Evolutionary conservation across 2,329 filamentous ascomycete species (phyloP), one percentile per base, ranked within the genome.

Genomic region (Botrytis paeoniae): DNA sequence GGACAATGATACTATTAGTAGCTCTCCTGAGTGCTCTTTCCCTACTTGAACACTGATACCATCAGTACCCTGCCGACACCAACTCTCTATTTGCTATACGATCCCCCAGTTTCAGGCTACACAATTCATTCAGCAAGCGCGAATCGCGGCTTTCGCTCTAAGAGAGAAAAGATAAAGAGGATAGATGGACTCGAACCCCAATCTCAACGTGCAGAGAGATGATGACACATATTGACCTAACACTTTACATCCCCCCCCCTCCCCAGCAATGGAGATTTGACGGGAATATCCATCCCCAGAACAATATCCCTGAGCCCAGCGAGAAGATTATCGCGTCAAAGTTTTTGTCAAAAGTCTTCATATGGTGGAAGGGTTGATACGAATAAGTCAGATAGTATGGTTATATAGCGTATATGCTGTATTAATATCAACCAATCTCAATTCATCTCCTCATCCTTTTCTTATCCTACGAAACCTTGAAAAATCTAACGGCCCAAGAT

Each of bases 71-170:
- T 14, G 14, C 14, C 4, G 29, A 29, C 12, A 57, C 7, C 6
- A 16, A 18, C 14, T 16, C 12, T 29, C n/a, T 29, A 29, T 3
- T 29, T 57, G n/a, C 14, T 1, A 29, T 8, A 29, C 6, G 1
- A 29, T 57, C n/a, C 51, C 3, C 12, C 51, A 29, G n/a, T 12
- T 9, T 25, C 25, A 68, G 16, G 1, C 4, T 14, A 29, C 35
- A 39, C 5, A 16, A 8, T 57, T 32, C 16, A 4, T 14, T 9
- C 14, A 7, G 20, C 3, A 29, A 41, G 18, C 39, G 29, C 2
- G 7, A 1, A 29, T 2, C 10, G 12, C 37, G 4, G 2, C 0
- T 68, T 14, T 57, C 51, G 1, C 25, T 22, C 1, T 14, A 14
- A 16, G 9, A 12, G 18, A 45, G 3, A 4, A 45, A 29, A 3